Evolutionary conservation across 1,284 basidiomycete genomes (phyloP), one percentile per base, ranked within the genome.

Genomic region (Ustilago esculenta): DNA sequence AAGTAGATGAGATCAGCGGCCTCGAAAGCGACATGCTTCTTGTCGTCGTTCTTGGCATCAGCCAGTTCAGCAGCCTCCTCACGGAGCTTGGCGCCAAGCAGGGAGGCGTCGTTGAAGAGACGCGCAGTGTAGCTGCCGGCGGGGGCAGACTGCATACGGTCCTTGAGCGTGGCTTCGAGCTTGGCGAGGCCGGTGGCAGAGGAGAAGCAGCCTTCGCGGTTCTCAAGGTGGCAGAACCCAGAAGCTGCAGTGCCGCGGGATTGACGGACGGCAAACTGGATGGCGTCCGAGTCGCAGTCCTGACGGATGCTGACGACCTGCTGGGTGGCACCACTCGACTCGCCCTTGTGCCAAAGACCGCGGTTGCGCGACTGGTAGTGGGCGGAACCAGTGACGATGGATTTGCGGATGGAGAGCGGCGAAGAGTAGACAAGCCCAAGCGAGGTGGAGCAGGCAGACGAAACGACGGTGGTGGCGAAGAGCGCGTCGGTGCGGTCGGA

Each of bases 351-450:
- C 96, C 96, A 99, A 17, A 98, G 84, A 8, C 94, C 94, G 77
- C 94, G 94, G 15, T 81, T 82, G 68, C 96, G 89, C 17, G 93
- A 97, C 81, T 98, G 94, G 83, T 99, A 99, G 33, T 96, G 90
- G 24, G 95, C 96, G 76, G 90, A 90, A 29, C 93, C 92, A 2
- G 92, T 90, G 43, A 88, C 73, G 79, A 99, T 93, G 69, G 90
- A 91, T 82, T 94, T 91, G 61, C 87, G 88, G 68, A 98, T 87
- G 4, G 92, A 95, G 76, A 91, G 89, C 42, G 83, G 79, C 12
- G 96, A 98, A n/a, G 96, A 98, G 84, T 98, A 99, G 40, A 98
- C 96, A 51, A 98, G 88, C 17, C 96, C 96, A 17, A 98, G 87
- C 14, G 87, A 87, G 17, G 70, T 70, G 66, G 88, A 86, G n/a